Base-by-base conservation (phyloP, 441 rosid genomes). In the Macaranga tanarius region DNA sequence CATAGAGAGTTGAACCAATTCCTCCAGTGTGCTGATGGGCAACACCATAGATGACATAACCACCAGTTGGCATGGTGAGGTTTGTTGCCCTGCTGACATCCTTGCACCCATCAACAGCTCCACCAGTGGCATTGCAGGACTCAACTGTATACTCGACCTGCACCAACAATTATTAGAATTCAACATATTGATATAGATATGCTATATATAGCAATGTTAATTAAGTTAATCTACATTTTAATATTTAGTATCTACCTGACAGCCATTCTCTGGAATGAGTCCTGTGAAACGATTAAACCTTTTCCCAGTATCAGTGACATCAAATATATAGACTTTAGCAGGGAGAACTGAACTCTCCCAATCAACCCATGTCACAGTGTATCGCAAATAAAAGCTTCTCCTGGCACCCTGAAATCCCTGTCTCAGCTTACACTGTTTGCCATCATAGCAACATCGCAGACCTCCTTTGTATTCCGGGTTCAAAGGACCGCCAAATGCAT, bases 11-110 rank as follows among this genome's bases (percentile, higher is more conserved):
- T 72, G 88, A 85, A 79, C 96, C 92, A 10, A 75, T 8, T 44
- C 94, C 97, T 47, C 97, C 94, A 0, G 91, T 68, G 57, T 95
- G 97, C 78, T 88, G 94, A 77, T 94, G 97, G 51, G 85, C 90
- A 65, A 84, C 95, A 6, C 93, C 95, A 76, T 92, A 92, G 65
- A 94, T 76, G 54, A 94, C 84, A 75, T 90, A 82, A 50, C 97
- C 99, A 51, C 80, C 83, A 40, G 77, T 75, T 61, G 97, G 95
- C 86, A 92, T 75, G 78, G 79, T 62, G 25, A 92, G 73, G 65
- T 84, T 88, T 74, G 83, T 79, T 7, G 38, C 38, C 66, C 82
- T 90, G 77, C 75, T 89, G 74, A 67, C 64, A 73, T 88, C 90
- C 56, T 84, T 38, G 62, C 93, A 91, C 57, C 55, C 78, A 70